Evolutionary conservation across 768 basidiomycete genomes (phyloP).

Genomic region (Tylopilus rubrobrunneus): DNA sequence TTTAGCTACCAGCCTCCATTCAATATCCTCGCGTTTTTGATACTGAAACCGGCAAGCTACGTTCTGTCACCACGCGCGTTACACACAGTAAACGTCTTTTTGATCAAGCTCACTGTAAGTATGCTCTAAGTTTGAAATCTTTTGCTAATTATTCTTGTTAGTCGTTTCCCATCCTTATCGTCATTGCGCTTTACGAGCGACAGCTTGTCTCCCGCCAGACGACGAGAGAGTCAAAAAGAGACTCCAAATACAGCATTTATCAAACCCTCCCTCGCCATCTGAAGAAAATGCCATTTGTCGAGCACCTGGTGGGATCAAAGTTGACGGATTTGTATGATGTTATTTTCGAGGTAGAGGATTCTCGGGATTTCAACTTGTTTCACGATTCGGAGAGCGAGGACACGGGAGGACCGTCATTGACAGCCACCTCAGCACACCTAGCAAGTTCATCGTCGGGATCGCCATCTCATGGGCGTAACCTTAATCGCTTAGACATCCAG

Average conservation of each 20-base stretch:
- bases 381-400: slow-evolving; percentile 46
- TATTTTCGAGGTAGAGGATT: slow-evolving; percentile 69
- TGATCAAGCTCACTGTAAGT: slow-evolving; percentile 75
- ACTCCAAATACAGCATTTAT: slow-evolving; percentile 54
- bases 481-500: slow-evolving; percentile 7
- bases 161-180: slow-evolving; percentile 74
- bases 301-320: slow-evolving; percentile 70
- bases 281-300: slow-evolving; percentile 70
- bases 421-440: slow-evolving; percentile 6
- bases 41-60: slow-evolving; percentile 79
- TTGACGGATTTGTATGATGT: slow-evolving; percentile 69
- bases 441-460: slow-evolving; percentile 11
- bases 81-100: slow-evolving; percentile 82
- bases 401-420: slow-evolving; percentile 7
- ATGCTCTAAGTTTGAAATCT: background rate
- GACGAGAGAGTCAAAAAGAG: slow-evolving; percentile 49
- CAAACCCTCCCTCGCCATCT: slow-evolving; percentile 65
- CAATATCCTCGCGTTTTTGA: slow-evolving; percentile 74
- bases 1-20: slow-evolving; percentile 93
- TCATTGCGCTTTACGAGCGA: slow-evolving; percentile 79
- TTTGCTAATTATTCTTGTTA: slow-evolving; percentile 20
- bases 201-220: slow-evolving; percentile 50
- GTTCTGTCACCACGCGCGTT: slow-evolving; percentile 69
- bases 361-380: slow-evolving; percentile 46
- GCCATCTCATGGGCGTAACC: background rate